Evolutionary conservation across 1,139 yeast genomes (phyloP), one percentile per base, ranked within the genome.

Genomic region (Lodderomyces pseudojiufengensis): DNA sequence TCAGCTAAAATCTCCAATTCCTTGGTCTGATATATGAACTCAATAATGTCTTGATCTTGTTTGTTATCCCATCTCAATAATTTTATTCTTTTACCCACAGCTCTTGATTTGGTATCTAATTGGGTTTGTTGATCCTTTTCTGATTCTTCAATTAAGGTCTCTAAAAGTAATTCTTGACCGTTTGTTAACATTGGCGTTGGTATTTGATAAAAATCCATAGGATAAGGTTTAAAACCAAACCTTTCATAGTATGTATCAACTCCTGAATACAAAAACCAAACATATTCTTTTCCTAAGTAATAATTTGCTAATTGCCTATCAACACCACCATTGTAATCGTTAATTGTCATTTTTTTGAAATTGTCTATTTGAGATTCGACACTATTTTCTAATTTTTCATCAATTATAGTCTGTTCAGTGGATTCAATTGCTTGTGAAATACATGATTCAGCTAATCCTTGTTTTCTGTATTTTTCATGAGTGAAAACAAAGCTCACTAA

Each of bases 261-360:
- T 1, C 59, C 65, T 3, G 73, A 66, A 45, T 66, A 64, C 37
- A 67, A 54, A 14, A 48, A 46, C 74, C 72, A 66, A 37, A 65
- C 54, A 43, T 63, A 66, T 40, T 63, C 50, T 40, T 65, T 63
- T 24, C 63, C 47, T 44, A 68, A 54, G 38, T 63, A 61, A 37
- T 66, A 60, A 39, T 54, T 51, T 20, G 68, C 70, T 50, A 67
- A 53, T 9, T 44, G 45, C 5, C 31, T 25, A 43, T 67, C 73
- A 6, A 65, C 39, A n/a, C 40, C 30, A 1, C 69, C 67, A 13
- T 54, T 46, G 3, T 27, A 24, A 11, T 52, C 44, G 11, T 50
- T 45, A 10, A 46, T 45, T 3, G 63, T 67, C 69, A 64, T 58
- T 37, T 48, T 52, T 36, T 50, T 52, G 46, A 66, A 65, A 33